Base-by-base conservation (phyloP, 2,329 filamentous ascomycete genomes). In the Diaporthe sp. region DNA sequence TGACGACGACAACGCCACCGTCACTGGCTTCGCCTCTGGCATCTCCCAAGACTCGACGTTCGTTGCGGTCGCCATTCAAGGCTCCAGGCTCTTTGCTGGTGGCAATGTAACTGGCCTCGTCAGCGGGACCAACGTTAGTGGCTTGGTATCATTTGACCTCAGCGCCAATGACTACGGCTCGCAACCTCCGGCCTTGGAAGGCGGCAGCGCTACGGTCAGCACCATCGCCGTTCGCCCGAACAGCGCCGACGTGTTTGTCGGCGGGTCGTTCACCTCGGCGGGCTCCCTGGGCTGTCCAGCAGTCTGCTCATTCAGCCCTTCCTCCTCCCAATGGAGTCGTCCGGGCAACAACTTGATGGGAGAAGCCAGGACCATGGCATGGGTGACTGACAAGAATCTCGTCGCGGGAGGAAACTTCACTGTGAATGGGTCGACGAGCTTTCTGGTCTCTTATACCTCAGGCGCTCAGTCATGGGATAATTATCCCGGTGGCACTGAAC, bases 81-180 rank as follows among this genome's bases (percentile, higher is more conserved):
- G 88, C 17, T 90, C 92, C 75, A 90, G 90, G 28, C 88, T 98
- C 5, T 98, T 93, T 81, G 95, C 94, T 34, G 97, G 96, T 79
- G 97, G 97, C 31, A 90, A 90, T 55, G 86, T 99, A 58, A 93
- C 91, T 34, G 97, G 96, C 63, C 91, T 85, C 1, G 87, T 96
- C 60, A 89, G 90, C 71, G 89, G 89, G 42, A 89, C 87, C 31
- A 85, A 85, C 22, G 86, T 98, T 71, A 91, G 89, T 76, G 97
- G 96, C 2, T 86, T 99, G 20, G 86, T 98, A 47, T 90, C 93
- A 0, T 98, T 97, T 83, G 92, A 98, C 81, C 87, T 99, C 22
- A 86, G 86, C 2, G 89, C 87, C 65, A 90, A 90, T 72, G 87
- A 88, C 3, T 95, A 94, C 79, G 86, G 87, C 74, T 89, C 88